phyloP scores from a whole-genome alignment of 2,329 filamentous ascomycete species.

The Aspergillus proliferans region DNA sequence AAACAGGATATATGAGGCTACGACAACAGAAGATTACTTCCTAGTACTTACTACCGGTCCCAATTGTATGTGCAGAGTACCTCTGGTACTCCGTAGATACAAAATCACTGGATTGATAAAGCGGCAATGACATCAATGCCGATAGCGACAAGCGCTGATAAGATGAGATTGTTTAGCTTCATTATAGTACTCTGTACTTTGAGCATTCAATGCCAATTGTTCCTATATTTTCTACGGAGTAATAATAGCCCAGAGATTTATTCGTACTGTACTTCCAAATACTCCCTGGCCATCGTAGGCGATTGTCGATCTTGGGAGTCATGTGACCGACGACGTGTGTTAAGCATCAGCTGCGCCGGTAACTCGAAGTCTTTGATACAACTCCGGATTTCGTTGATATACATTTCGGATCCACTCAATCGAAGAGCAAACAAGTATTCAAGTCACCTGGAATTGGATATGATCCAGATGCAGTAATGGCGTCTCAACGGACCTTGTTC shows the following conservation, averaged over 20 bases:
- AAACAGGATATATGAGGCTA: too few relatives aligned
- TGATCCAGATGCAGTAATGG: slow-evolving; percentile 20
- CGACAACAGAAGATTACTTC: too few relatives aligned
- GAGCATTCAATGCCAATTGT: too few relatives aligned
- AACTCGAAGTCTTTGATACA: neutral
- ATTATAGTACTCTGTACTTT: too few relatives aligned
- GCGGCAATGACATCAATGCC: neutral
- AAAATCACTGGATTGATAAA: neutral
- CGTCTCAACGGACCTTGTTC: slow-evolving; percentile 37
- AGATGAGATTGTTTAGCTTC: too few relatives aligned
- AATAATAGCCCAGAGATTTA: neutral
- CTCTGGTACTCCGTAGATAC: too few relatives aligned
- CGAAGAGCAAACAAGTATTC: too few relatives aligned
- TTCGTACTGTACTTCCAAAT: neutral
- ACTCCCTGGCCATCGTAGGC: neutral
- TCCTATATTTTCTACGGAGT: too few relatives aligned
- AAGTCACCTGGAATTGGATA: slow-evolving; percentile 2
- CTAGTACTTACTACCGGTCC: too few relatives aligned
- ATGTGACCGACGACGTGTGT: neutral
- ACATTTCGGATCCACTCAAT: neutral
- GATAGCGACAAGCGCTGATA: too few relatives aligned
- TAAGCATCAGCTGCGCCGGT: neutral
- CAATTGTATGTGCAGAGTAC: too few relatives aligned
- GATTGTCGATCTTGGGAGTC: neutral
- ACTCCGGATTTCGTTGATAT: neutral